Evolutionary conservation across 352 stramenopile genomes (phyloP).

Genomic region (Globisporangium paroecandrum): DNA sequence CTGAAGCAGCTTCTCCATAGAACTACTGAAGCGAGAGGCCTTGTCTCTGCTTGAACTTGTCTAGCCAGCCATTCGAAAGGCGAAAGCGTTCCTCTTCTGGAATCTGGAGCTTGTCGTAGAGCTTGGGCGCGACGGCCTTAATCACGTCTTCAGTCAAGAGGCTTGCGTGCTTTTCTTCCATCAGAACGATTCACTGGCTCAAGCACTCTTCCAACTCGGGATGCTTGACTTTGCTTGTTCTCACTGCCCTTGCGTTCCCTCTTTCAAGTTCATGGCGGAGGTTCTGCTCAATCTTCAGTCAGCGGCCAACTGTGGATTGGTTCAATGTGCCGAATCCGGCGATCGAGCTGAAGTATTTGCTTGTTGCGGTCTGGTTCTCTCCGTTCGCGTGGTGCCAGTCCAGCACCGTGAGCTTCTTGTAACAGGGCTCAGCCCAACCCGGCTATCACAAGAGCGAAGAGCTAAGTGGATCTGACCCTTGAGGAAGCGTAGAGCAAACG

Average conservation of each 20-base stretch:
- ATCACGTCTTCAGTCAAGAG: neutral
- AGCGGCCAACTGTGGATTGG: neutral
- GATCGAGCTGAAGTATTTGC: neutral
- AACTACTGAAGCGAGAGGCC: neutral
- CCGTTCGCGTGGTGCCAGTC: neutral
- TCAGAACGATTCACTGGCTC: neutral
- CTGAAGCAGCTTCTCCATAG: neutral
- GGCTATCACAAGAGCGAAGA: no score
- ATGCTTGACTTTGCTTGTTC: constrained; percentile 1
- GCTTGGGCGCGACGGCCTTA: neutral
- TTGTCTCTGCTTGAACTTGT: constrained; percentile 1
- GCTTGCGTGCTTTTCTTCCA: neutral
- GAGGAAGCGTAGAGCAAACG: no score
- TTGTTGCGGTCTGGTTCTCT: constrained; percentile 3
- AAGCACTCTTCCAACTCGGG: neutral
- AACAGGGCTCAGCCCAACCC: no score
- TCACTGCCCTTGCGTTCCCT: neutral
- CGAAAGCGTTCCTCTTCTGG: neutral
- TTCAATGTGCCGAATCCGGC: neutral
- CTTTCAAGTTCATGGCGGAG: neutral
- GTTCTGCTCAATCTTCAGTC: neutral
- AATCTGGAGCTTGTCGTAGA: neutral
- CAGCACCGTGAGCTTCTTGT: neutral
- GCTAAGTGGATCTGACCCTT: no score
- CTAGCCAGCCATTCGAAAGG: neutral